Base-by-base conservation (phyloP, 768 basidiomycete genomes). In the Scleroderma bovista region DNA sequence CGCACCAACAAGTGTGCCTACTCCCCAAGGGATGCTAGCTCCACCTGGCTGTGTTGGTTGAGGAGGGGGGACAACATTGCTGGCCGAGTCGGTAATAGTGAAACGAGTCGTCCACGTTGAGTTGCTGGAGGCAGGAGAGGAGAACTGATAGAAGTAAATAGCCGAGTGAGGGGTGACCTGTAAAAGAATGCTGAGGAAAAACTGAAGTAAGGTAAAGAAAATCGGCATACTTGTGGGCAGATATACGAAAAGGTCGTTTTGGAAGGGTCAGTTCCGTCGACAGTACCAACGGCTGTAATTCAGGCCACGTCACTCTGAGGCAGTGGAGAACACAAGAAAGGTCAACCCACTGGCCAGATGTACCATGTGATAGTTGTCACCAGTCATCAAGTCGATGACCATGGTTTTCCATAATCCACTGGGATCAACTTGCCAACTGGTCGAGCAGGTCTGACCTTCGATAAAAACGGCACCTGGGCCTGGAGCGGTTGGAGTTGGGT, bases 71-170 rank as follows among this genome's bases (percentile, higher is more conserved):
- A 72, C 72, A 46, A 74, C 69, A 8, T 66, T 54, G 12, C 79
- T 80, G 22, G 63, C 56, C 3, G 74, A 40, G 31, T 74, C 76
- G 3, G 83, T 79, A 59, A 92, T 88, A 32, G 83, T 71, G 73
- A 89, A 91, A 20, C 89, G 84, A 15, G 79, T 81, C 2, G 87
- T 86, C 89, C 89, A 92, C 20, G 59, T 55, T 60, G 70, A 73
- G 44, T 59, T 60, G 33, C 66, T 1, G 1, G 78, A 60, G 6
- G 53, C 58, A 0, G 75, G 68, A 1, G 78, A 66, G 15, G 77
- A 71, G 72, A 86, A 90, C 59, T 89, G 86, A 66, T 88, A 88
- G 72, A 90, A 91, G 71, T 89, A 91, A 55, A 90, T 81, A 33
- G 79, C 60, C 2, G 88, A 73, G 64, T 84, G 72, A 17, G 79